Evolutionary conservation across 1,139 yeast genomes (phyloP), one percentile per base, ranked within the genome.

Genomic region (Saccharomycopsis hybrid): DNA sequence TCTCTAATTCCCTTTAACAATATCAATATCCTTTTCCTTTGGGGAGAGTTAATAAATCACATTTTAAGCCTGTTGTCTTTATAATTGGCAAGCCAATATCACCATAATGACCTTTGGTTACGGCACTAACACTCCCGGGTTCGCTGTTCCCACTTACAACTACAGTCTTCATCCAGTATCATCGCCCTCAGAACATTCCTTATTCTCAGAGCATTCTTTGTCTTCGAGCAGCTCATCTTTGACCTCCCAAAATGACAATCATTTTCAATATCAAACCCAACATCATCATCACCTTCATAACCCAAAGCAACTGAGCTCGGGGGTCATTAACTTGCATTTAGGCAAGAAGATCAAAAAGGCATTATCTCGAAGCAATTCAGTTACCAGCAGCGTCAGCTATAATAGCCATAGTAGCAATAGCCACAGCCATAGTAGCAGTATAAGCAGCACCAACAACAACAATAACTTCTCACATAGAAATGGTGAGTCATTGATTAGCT

Each of bases 161-260:
- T 28, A 42, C 30, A 48, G 18, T 27, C 43, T 52, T 33, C 46
- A 52, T 39, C 50, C 53, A 18, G 43, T 47, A 25, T 44, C 49
- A 3, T 50, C 53, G 27, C 54, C 54, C 4, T 47, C 53, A 27
- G 49, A 52, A 29, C 50, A 46, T 18, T 52, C 55, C 9, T 27
- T 52, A 25, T 52, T 52, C 43, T 52, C 55, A n/a, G 53, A 47
- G 18, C 41, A 36, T 39, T 46, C 53, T 5, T 11, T 49, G 2
- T 36, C 52, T 2, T 49, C 52, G 11, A 33, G 41, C 36, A 41
- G 49, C 2, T 47, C 51, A 4, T 46, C 53, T 25, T 9, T 47
- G 11, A 29, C 32, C 4, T 35, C 43, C n/a, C 30, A 11, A 27
- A 48, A 36, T 25, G 48, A 44, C 13, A 48, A 38, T 9, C n/a